These are phyloP conservation scores for Gracilaria domingensis DNA, from an alignment of 23 red algal species.

Conservation along the genomic window DNA sequence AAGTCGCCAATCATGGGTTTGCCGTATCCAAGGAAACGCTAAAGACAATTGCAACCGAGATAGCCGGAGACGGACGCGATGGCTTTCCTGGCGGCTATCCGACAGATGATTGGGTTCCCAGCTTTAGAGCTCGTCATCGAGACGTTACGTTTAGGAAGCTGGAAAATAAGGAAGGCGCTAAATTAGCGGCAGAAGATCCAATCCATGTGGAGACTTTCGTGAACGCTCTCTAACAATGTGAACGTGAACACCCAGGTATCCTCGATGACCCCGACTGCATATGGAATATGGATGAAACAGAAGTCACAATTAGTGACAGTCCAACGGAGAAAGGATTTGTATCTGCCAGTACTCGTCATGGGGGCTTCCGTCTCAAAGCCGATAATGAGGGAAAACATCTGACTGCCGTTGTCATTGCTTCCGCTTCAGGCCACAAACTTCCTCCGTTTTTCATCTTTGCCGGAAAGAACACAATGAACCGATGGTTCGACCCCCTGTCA, in stretches of 20 bases:
- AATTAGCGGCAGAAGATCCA: neutral
- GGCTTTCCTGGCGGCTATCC: neutral
- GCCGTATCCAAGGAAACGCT: neutral
- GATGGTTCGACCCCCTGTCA: neutral
- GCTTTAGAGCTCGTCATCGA: conserved; percentile 22
- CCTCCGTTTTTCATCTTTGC: conserved; percentile 41
- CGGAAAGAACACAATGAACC: neutral
- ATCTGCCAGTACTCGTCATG: neutral
- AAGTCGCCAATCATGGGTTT: neutral
- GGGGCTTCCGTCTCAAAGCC: neutral
- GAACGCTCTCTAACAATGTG: neutral
- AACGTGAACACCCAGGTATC: neutral
- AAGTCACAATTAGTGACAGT: too few relatives aligned
- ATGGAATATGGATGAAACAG: too few relatives aligned
- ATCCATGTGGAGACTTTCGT: neutral
- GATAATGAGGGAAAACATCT: neutral
- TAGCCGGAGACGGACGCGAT: neutral
- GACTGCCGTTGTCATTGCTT: conserved; percentile 1
- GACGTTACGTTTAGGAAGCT: conserved; percentile 26
- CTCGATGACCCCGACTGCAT: too few relatives aligned
- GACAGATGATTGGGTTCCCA: neutral
- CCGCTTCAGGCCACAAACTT: neutral
- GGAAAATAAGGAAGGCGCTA: conserved; percentile 27
- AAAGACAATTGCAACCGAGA: neutral
- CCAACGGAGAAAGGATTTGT: neutral